These are phyloP conservation scores for Cicer cuneatum DNA, from an alignment of 306 rosid genomes.

Conservation along the genomic window DNA sequence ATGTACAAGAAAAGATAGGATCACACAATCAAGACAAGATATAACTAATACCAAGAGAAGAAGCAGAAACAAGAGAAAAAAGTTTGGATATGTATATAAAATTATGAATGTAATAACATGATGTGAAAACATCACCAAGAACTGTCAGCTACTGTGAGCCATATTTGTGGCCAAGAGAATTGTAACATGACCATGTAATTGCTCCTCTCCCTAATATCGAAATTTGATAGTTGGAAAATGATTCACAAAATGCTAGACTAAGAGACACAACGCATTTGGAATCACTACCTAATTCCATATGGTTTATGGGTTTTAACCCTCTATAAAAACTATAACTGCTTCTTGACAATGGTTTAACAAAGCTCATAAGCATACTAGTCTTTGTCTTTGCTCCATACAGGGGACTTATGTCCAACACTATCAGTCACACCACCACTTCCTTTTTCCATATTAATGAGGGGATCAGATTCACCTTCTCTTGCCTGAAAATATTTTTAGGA, in stretches of 20 bases:
- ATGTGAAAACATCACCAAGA: constrained; percentile 41
- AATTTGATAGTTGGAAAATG: constrained; percentile 40
- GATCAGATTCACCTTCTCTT: constrained; percentile 72
- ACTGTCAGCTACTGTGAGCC: constrained; percentile 39
- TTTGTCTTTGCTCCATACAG: constrained; percentile 69
- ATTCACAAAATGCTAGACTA: constrained; percentile 47
- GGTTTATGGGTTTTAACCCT: constrained; percentile 47
- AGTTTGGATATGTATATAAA: constrained; percentile 41
- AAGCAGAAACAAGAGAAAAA: not conserved
- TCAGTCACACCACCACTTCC: constrained; percentile 58
- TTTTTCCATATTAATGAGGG: constrained; percentile 64
- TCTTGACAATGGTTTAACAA: constrained; percentile 34
- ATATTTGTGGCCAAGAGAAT: constrained; percentile 46
- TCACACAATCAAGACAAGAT: not conserved
- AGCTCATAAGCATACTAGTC: constrained; percentile 60
- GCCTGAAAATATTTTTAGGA: constrained; percentile 55
- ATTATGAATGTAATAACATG: constrained; percentile 44
- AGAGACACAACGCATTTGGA: constrained; percentile 40
- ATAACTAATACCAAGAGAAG: not conserved
- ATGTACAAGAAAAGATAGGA: not conserved
- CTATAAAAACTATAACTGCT: constrained; percentile 45
- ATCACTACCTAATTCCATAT: constrained; percentile 50
- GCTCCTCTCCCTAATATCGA: constrained; percentile 45
- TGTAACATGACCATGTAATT: constrained; percentile 39
- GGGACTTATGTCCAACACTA: constrained; percentile 48